These are phyloP conservation scores for Hypocrella siamensis DNA, from an alignment of 2,329 filamentous ascomycete genomes.

Conservation along the genomic window DNA sequence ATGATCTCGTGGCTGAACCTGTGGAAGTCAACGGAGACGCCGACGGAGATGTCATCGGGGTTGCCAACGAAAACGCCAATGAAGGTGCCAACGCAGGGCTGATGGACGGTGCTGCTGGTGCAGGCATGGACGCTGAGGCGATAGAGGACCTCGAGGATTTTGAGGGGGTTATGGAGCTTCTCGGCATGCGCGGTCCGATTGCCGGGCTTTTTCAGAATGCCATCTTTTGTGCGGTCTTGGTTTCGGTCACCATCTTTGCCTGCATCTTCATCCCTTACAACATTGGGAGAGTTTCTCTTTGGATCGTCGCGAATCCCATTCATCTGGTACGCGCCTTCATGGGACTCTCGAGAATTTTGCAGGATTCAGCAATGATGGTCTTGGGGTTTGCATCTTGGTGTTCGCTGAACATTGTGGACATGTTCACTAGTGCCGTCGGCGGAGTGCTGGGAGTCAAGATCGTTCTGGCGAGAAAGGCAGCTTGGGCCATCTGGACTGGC, in stretches of 20 bases:
- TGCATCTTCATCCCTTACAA: conserved; percentile 89
- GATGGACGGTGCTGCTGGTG: conserved; percentile 29
- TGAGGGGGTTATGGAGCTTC: conserved; percentile 87
- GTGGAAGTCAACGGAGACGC: conserved; percentile 16
- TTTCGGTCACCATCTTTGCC: conserved; percentile 70
- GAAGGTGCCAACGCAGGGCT: conserved; percentile 19
- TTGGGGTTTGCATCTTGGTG: conserved; percentile 37
- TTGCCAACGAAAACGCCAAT: conserved; percentile 15
- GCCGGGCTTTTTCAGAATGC: conserved; percentile 86
- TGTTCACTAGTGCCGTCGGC: conserved; percentile 18
- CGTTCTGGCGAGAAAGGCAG: conserved; percentile 18
- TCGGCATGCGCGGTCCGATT: conserved; percentile 90
- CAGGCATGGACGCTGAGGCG: conserved; percentile 57
- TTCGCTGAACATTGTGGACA: conserved; percentile 21
- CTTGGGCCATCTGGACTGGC: conserved; percentile 25
- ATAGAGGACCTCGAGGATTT: conserved; percentile 84
- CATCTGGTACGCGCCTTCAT: conserved; percentile 60
- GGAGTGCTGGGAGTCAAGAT: conserved; percentile 14
- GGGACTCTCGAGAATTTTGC: conserved; percentile 58
- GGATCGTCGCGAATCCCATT: conserved; percentile 65
- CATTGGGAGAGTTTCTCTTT: conserved; percentile 69
- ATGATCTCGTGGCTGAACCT: conserved; percentile 4
- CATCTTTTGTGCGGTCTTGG: conserved; percentile 81
- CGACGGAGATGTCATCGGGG: conserved; percentile 18
- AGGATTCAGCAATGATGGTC: conserved; percentile 57